These are phyloP conservation scores for Viridothelium virens DNA, from an alignment of 495 filamentous ascomycete species.

Conservation along the genomic window DNA sequence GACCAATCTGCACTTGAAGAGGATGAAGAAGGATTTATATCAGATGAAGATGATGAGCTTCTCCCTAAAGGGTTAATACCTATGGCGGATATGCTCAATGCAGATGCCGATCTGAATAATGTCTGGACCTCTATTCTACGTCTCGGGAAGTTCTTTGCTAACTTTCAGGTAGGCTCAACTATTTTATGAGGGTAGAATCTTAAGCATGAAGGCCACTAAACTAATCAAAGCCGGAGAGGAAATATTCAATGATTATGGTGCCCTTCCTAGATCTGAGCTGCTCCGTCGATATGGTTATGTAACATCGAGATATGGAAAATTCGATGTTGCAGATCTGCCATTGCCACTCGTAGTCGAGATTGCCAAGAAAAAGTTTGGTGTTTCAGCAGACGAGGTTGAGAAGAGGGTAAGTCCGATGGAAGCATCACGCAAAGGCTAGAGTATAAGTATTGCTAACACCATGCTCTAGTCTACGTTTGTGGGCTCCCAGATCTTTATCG, in stretches of 20 bases:
- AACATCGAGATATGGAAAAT: constrained; percentile 62
- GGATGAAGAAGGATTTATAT: constrained; percentile 48
- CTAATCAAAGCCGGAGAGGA: constrained; percentile 64
- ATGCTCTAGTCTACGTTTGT: constrained; percentile 39
- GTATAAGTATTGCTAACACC: constrained; percentile 12
- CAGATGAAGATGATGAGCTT: constrained; percentile 57
- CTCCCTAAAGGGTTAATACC: constrained; percentile 79
- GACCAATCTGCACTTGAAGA: constrained; percentile 49
- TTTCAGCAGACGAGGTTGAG: constrained; percentile 33
- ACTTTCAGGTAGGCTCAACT: constrained; percentile 48
- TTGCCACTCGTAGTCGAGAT: constrained; percentile 47
- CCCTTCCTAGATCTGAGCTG: constrained; percentile 71
- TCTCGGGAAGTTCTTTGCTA: neutral
- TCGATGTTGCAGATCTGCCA: constrained; percentile 76
- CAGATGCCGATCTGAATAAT: constrained; percentile 77
- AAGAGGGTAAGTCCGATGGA: constrained; percentile 20
- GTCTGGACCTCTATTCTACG: constrained; percentile 34
- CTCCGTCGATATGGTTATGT: constrained; percentile 86
- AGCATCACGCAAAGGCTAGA: constrained; percentile 35
- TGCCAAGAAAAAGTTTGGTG: constrained; percentile 37
- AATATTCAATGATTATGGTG: constrained; percentile 86
- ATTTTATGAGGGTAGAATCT: constrained; percentile 55
- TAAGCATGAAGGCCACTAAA: constrained; percentile 61
- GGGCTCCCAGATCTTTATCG: constrained; percentile 44
- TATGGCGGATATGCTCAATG: constrained; percentile 87